Conservation (phyloP, 495 filamentous ascomycete species). For the Hypomontagnella monticulosa region DNA sequence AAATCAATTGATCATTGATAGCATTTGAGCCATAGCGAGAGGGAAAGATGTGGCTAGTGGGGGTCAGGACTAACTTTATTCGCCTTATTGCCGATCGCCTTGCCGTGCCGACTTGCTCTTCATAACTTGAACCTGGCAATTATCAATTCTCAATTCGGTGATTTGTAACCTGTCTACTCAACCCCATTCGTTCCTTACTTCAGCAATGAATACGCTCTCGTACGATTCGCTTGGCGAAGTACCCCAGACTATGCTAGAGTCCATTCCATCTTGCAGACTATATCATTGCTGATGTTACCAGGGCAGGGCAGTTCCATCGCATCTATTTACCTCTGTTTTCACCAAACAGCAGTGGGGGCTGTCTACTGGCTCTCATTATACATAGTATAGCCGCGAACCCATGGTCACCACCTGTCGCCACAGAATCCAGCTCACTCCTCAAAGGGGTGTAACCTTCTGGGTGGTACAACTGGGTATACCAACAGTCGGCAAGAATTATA, state of each 20-base stretch:
- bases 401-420: neutral
- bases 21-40: too few species aligned
- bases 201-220: slow-evolving; percentile 16
- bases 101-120: slow-evolving; percentile 35
- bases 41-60: slow-evolving; percentile 7
- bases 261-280: slow-evolving; percentile 4
- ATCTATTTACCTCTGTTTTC: slow-evolving; percentile 7
- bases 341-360: neutral
- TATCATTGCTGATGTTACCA: slow-evolving; percentile 17
- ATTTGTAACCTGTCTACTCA: slow-evolving; percentile 22
- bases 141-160: neutral
- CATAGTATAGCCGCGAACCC: too few species aligned
- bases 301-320: neutral
- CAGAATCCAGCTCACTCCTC: too few species aligned
- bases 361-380: too few species aligned
- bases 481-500: too few species aligned
- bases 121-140: neutral
- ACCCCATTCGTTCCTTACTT: slow-evolving; percentile 19
- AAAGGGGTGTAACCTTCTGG: too few species aligned
- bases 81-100: slow-evolving; percentile 39
- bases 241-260: neutral
- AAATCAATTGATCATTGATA: too few species aligned
- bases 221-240: slow-evolving; percentile 13
- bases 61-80: slow-evolving; percentile 39
- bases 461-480: too few species aligned